These are phyloP conservation scores for Pyrrhoderma lamaoense DNA, from an alignment of 1,284 basidiomycete genomes.

Conservation along the genomic window DNA sequence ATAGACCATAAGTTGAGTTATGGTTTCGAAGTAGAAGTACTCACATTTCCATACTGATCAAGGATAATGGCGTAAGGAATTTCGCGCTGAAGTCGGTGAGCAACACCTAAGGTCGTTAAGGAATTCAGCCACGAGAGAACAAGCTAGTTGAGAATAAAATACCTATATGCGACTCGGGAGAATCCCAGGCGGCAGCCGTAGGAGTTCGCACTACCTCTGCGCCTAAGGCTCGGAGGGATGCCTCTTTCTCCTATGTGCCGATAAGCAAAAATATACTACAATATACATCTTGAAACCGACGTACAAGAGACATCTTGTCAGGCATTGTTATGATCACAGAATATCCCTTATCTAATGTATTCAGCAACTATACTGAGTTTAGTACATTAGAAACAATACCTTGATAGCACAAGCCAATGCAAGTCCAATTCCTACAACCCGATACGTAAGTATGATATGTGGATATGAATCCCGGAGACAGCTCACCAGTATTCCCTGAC, in stretches of 20 bases:
- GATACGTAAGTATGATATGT: neutral
- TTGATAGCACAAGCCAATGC: conserved; percentile 90
- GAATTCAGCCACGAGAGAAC: conserved; percentile 72
- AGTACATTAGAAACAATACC: conserved; percentile 37
- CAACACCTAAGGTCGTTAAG: conserved; percentile 78
- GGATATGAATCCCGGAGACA: conserved; percentile 1
- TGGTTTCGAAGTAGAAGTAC: conserved; percentile 22
- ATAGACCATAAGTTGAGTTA: conserved; percentile 1
- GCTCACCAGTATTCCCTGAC: conserved; percentile 85
- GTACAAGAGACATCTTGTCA: conserved; percentile 87
- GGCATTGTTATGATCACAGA: conserved; percentile 92
- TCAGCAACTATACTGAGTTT: conserved; percentile 44
- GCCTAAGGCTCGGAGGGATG: conserved; percentile 83
- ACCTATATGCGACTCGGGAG: conserved; percentile 88
- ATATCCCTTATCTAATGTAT: conserved; percentile 80
- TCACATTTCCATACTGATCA: conserved; percentile 80
- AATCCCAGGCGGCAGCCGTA: conserved; percentile 80
- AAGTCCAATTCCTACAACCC: conserved; percentile 71
- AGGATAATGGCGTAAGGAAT: conserved; percentile 87
- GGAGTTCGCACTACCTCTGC: conserved; percentile 94
- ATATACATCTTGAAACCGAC: conserved; percentile 22
- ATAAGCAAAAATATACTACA: neutral
- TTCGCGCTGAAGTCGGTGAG: conserved; percentile 65
- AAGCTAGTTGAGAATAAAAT: conserved; percentile 33
- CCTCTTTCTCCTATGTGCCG: conserved; percentile 77